Conservation (phyloP, 441 rosid species). For the Daphne laureola region DNA sequence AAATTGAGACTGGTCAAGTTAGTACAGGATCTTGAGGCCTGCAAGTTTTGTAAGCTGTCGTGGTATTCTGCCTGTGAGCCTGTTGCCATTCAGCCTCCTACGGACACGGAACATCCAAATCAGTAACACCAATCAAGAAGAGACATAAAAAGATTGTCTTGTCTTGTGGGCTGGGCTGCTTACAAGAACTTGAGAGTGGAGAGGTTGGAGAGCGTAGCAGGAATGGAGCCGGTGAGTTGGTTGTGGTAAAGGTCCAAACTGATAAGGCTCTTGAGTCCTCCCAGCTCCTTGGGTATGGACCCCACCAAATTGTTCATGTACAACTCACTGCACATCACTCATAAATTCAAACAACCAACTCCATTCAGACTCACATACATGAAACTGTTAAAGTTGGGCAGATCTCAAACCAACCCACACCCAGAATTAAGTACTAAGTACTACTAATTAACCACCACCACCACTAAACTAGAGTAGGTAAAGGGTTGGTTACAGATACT, state of each 20-base stretch:
- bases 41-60: constrained; percentile 49
- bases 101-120: constrained; percentile 2
- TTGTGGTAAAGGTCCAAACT: constrained; percentile 66
- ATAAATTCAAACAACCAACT: constrained; percentile 4
- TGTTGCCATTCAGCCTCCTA: constrained; percentile 62
- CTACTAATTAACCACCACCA: too few relatives aligned
- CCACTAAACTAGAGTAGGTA: too few relatives aligned
- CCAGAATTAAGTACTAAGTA: too few relatives aligned
- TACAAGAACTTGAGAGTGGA: constrained; percentile 58
- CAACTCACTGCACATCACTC: constrained; percentile 37
- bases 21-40: constrained; percentile 60
- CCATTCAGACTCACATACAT: too few relatives aligned
- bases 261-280: constrained; percentile 45
- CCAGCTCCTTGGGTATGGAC: constrained; percentile 47
- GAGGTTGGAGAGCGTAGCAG: constrained; percentile 50
- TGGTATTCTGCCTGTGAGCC: constrained; percentile 55
- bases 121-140: neutral
- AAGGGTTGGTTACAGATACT: constrained; percentile 41
- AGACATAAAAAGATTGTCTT: neutral
- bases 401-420: too few relatives aligned
- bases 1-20: neutral
- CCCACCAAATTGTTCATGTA: constrained; percentile 55
- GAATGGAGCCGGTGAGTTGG: constrained; percentile 51
- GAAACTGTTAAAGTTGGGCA: too few relatives aligned
- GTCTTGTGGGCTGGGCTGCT: too few relatives aligned